phyloP scores from a whole-genome alignment of 2,329 filamentous ascomycete genomes.

The Teratosphaeria gauchensis region DNA sequence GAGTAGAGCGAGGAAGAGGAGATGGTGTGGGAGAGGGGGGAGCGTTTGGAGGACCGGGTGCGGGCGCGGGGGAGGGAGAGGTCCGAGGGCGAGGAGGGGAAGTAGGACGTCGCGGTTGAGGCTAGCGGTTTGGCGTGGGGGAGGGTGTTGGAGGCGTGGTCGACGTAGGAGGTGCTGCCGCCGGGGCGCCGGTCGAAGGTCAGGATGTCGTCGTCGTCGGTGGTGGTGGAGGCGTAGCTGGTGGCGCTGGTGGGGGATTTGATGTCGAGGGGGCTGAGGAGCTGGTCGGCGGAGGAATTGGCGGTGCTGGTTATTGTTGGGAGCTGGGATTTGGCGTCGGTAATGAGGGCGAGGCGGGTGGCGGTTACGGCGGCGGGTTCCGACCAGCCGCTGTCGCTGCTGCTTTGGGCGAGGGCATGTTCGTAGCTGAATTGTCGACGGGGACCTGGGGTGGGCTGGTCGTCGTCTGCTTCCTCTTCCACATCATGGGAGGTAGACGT shows the following conservation, averaged over 20 bases:
- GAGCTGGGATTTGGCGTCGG: constrained; percentile 12
- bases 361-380: constrained; percentile 20
- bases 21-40: constrained; percentile 20
- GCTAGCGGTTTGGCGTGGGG: constrained; percentile 14
- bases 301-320: constrained; percentile 7
- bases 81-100: constrained; percentile 12
- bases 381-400: constrained; percentile 22
- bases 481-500: constrained; percentile 1
- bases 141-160: constrained; percentile 4
- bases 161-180: constrained; percentile 7
- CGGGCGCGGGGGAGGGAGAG: constrained; percentile 11
- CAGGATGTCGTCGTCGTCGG: constrained; percentile 71
- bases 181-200: constrained; percentile 43
- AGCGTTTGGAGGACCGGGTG: constrained; percentile 1
- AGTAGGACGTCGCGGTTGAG: constrained; percentile 18
- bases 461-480: background rate
- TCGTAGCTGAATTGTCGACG: constrained; percentile 30
- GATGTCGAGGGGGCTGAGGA: constrained; percentile 22
- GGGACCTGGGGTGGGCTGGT: constrained; percentile 2
- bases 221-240: constrained; percentile 64
- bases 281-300: constrained; percentile 7
- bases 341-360: constrained; percentile 20
- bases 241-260: constrained; percentile 40
- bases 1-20: constrained; percentile 9
- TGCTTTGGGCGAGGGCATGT: constrained; percentile 20